phyloP scores from a whole-genome alignment of 805 yeast genomes.

The Hanseniaspora jakobsenii region DNA sequence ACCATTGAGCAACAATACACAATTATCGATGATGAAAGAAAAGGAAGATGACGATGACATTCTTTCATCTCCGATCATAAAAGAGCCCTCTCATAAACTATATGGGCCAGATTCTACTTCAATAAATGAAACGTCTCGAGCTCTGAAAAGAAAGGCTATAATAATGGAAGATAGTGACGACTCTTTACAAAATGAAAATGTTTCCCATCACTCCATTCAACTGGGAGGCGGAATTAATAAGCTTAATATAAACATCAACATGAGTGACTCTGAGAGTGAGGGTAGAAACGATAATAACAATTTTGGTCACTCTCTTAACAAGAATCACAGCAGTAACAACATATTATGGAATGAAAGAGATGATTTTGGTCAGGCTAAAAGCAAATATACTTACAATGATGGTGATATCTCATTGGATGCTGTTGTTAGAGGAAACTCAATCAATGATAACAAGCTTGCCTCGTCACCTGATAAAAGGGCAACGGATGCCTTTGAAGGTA shows the following conservation, averaged over 20 bases:
- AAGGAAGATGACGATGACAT: not conserved
- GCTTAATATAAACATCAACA: constrained; percentile 6
- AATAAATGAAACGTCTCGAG: no score
- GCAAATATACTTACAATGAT: not conserved
- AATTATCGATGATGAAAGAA: constrained; percentile 5
- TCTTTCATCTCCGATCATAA: constrained; percentile 7
- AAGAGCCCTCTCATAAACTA: no score
- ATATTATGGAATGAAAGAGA: no score
- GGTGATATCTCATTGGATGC: constrained; percentile 12
- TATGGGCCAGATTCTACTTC: no score
- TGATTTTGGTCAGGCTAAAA: constrained; percentile 3
- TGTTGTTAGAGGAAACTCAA: constrained; percentile 5
- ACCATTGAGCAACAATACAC: not conserved
- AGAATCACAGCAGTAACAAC: no score
- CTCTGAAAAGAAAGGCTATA: constrained; percentile 5
- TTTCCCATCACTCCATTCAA: constrained; percentile 1
- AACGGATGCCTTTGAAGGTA: not conserved
- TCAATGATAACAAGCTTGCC: not conserved
- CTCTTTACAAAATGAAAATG: not conserved
- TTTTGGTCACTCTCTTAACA: no score
- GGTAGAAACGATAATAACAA: not conserved
- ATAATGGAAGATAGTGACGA: constrained; percentile 9
- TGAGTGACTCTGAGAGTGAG: constrained; percentile 2
- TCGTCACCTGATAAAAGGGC: constrained; percentile 11
- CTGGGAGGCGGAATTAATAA: not conserved